These are phyloP conservation scores for Quercus wislizeni DNA, from an alignment of 306 rosid species.

Conservation along the genomic window DNA sequence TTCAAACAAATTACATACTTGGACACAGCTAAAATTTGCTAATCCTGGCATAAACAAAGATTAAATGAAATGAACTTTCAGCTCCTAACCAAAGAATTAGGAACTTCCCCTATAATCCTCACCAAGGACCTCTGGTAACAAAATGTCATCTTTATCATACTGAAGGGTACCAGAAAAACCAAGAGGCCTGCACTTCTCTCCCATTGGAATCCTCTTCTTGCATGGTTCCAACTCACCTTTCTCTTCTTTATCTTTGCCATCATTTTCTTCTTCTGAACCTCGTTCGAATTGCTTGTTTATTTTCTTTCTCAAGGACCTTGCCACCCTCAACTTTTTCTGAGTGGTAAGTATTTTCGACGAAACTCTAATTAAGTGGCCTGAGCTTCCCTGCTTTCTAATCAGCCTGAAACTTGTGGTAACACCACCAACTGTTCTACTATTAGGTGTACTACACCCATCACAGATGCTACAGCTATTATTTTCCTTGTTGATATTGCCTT, in stretches of 20 bases:
- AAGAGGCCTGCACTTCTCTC: constrained; percentile 62
- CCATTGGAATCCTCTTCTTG: constrained; percentile 73
- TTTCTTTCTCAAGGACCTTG: constrained; percentile 21
- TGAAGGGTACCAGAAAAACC: constrained; percentile 37
- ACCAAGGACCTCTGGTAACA: constrained; percentile 31
- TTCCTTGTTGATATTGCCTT: neutral
- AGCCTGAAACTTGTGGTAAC: neutral
- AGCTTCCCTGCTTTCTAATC: constrained; percentile 19
- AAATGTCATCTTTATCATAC: constrained; percentile 32
- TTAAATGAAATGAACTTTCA: no score
- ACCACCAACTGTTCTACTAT: neutral
- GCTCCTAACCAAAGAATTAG: neutral
- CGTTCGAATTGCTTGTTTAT: neutral
- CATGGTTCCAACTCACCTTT: constrained; percentile 26
- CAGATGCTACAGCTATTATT: constrained; percentile 3
- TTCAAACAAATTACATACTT: no score
- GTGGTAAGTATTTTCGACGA: constrained; percentile 9
- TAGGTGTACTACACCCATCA: neutral
- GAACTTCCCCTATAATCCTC: neutral
- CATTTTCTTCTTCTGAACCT: neutral
- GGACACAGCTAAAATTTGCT: no score
- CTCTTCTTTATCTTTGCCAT: neutral
- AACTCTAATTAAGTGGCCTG: constrained; percentile 19
- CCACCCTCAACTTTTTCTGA: neutral
- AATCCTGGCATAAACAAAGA: no score